phyloP scores from a whole-genome alignment of 2,329 filamentous ascomycete genomes.

The Colletotrichum chlorophyti region DNA sequence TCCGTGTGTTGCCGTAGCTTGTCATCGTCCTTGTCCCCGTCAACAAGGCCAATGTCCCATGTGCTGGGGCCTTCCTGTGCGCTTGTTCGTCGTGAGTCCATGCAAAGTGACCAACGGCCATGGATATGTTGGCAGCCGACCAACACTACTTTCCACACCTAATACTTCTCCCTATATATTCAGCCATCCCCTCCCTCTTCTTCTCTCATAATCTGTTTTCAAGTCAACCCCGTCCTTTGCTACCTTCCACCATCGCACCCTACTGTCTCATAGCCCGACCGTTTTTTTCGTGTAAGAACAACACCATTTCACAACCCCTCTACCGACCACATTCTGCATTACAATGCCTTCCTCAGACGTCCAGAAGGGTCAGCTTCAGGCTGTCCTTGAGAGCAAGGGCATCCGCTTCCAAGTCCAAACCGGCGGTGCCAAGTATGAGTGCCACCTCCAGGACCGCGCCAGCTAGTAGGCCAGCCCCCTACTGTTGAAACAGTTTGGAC shows the following conservation, averaged over 20 bases:
- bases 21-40: neutral
- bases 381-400: slow-evolving; percentile 31
- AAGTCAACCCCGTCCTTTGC: neutral
- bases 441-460: slow-evolving; percentile 51
- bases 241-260: neutral
- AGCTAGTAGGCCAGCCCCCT: slow-evolving; percentile 48
- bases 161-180: slow-evolving; percentile 11
- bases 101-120: neutral
- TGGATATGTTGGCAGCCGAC: slow-evolving; percentile 17
- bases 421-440: slow-evolving; percentile 45
- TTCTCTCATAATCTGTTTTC: neutral
- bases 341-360: slow-evolving; percentile 18
- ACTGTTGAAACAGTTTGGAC: neutral
- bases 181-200: neutral
- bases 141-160: neutral
- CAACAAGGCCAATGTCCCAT: slow-evolving; percentile 1
- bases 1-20: neutral
- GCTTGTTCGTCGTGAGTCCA: neutral
- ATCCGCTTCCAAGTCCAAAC: slow-evolving; percentile 56
- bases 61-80: neutral
- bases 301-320: neutral
- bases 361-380: slow-evolving; percentile 13
- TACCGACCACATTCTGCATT: neutral
- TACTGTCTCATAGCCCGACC: neutral
- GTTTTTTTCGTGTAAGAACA: neutral